Evolutionary conservation across 805 yeast species (phyloP), one percentile per base, ranked within the genome.

Genomic region (Danielia reshetovae): DNA sequence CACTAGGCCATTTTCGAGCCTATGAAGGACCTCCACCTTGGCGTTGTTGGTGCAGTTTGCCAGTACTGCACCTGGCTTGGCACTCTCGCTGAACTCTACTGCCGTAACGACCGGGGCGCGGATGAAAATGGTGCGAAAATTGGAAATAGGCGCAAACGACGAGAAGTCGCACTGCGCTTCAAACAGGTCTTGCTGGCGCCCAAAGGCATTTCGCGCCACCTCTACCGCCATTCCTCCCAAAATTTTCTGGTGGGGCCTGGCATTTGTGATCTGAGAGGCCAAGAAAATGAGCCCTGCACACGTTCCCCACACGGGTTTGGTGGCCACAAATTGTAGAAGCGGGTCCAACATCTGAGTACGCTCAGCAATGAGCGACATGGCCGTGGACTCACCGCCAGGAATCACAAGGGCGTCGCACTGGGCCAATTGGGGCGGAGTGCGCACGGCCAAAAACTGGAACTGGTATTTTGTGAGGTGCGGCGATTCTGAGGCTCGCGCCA

Each of bases 281-380:
- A 85, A 61, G 43, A 83, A 68, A 33, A 85, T 84, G 46, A 85
- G 61, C 2, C 94, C 94, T 3, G 94, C 94, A 57, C 94, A 85
- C 1, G 94, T 85, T 0, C 94, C 94, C 94, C 94, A 85, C 9
- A 77, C 72, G 1, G 85, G 79, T 40, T 72, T 74, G 9, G 39
- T 31, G 6, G 70, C 60, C 16, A 79, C 75, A 53, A 73, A 77
- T 9, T 62, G 52, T 26, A 67, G 57, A 35, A 84, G 59, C 2
- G 83, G 81, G 17, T 68, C 66, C 13, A 79, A 59, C 48, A 84
- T 51, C 1, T 75, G 73, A 0, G 79, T 72, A 35, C 87, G 60
- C 52, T 81, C 82, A 1, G 90, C 82, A 23, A 84, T 75, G 18
- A 81, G 60, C 0, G 89, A 79, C 44, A 85, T 83, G 3, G 85